These are phyloP conservation scores for Neurospora sp. DNA, from an alignment of 495 filamentous ascomycete genomes.

Conservation along the genomic window DNA sequence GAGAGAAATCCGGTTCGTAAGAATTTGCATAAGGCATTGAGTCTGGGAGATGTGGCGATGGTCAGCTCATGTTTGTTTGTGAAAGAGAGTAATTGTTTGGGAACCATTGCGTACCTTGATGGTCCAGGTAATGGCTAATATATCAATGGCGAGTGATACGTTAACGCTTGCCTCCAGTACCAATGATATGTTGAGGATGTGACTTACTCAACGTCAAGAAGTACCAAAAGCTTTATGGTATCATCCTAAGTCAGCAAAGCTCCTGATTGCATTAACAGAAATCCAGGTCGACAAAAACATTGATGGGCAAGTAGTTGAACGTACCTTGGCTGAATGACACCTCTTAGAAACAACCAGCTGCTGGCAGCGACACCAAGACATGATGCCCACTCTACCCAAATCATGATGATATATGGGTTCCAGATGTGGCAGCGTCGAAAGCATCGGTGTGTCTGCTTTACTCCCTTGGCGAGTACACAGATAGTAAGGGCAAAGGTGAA, in stretches of 20 bases:
- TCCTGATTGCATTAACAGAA: neutral
- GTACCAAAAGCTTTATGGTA: constrained; percentile 9
- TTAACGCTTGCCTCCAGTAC: neutral
- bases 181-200: neutral
- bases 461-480: constrained; percentile 14
- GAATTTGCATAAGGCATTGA: constrained; percentile 38
- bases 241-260: neutral
- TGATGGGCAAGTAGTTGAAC: neutral
- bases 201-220: constrained; percentile 14
- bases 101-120: constrained; percentile 9
- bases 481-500: constrained; percentile 14
- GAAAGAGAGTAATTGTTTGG: neutral
- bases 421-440: constrained; percentile 6
- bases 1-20: constrained; percentile 38
- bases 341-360: constrained; percentile 19
- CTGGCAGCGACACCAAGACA: constrained; percentile 9
- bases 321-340: constrained; percentile 14
- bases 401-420: constrained; percentile 21
- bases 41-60: constrained; percentile 14
- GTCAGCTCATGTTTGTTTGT: neutral
- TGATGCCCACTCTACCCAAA: constrained; percentile 17
- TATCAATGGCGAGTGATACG: neutral
- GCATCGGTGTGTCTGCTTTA: constrained; percentile 15
- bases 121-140: constrained; percentile 21
- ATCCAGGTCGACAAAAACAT: too few species aligned